Conservation (phyloP, 768 basidiomycete genomes). For the Trametopsis cervina region DNA sequence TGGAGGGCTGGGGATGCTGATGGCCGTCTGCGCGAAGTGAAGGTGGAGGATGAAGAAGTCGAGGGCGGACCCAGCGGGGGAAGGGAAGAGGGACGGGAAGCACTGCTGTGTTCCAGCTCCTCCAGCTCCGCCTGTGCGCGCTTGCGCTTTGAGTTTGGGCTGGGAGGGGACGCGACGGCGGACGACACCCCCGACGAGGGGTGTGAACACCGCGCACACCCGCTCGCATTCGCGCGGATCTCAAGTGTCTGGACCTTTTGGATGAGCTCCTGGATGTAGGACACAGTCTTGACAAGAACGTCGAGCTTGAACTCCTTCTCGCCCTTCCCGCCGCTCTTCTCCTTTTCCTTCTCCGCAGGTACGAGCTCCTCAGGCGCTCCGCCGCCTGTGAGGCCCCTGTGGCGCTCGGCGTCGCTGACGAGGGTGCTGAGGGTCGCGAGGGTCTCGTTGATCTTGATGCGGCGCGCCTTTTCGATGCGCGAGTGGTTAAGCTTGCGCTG, state of each 20-base stretch:
- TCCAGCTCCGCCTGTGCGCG: constrained; percentile 4
- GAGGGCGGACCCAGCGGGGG: constrained; percentile 10
- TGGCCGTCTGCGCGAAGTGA: constrained; percentile 1
- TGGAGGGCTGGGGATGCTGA: constrained; percentile 1
- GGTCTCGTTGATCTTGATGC: constrained; percentile 95
- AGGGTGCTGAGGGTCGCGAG: constrained; percentile 69
- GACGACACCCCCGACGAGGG: constrained; percentile 4
- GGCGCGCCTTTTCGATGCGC: constrained; percentile 87
- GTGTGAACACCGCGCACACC: constrained; percentile 9
- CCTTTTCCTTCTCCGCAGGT: constrained; percentile 31
- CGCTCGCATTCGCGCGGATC: constrained; percentile 1
- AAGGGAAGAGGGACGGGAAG: constrained; percentile 1
- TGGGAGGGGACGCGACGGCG: neutral
- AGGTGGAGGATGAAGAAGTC: constrained; percentile 5
- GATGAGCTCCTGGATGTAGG: constrained; percentile 68
- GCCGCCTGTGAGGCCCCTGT: constrained; percentile 25
- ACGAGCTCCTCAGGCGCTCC: constrained; percentile 20
- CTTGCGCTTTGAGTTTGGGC: constrained; percentile 18
- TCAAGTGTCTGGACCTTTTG: constrained; percentile 40
- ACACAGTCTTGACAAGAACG: constrained; percentile 77
- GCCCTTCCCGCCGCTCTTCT: constrained; percentile 45
- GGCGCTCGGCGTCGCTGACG: constrained; percentile 41
- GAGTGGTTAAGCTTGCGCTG: constrained; percentile 92
- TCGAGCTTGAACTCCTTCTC: constrained; percentile 93
- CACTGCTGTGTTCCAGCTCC: neutral